phyloP scores from a whole-genome alignment of 257 asterid species.

The Echium plantagineum region DNA sequence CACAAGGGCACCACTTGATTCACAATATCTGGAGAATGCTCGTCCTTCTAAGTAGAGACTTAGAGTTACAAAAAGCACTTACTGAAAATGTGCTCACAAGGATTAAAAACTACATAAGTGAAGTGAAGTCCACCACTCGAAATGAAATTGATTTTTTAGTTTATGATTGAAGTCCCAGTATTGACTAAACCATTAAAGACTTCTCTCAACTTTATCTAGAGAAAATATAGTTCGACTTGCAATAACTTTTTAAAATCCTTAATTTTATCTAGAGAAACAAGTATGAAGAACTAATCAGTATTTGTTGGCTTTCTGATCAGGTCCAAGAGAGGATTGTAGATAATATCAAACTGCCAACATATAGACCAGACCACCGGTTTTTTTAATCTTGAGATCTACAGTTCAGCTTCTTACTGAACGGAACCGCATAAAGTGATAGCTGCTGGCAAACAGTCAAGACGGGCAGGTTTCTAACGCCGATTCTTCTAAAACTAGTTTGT shows the following conservation, averaged over 20 bases:
- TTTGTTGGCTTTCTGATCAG: constrained; percentile 45
- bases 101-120: too few species aligned
- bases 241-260: not conserved
- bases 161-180: not conserved
- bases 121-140: too few species aligned
- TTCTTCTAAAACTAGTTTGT: constrained; percentile 50
- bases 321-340: constrained; percentile 58
- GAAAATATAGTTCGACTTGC: not conserved
- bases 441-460: constrained; percentile 79
- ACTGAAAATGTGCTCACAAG: too few species aligned
- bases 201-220: not conserved
- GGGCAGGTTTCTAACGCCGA: constrained; percentile 71
- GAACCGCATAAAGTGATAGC: constrained; percentile 52
- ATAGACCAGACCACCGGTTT: constrained; percentile 42
- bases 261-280: not conserved
- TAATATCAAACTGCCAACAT: constrained; percentile 69
- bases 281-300: constrained; percentile 27
- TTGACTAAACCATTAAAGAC: not conserved
- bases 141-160: too few species aligned
- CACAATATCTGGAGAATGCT: too few species aligned
- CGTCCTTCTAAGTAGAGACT: too few species aligned
- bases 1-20: too few species aligned
- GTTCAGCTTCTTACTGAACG: constrained; percentile 52
- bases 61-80: too few species aligned
- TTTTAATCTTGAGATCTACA: constrained; percentile 41